phyloP scores from a whole-genome alignment of 1,284 basidiomycete species.

The Tetrapyrgos nigripes region DNA sequence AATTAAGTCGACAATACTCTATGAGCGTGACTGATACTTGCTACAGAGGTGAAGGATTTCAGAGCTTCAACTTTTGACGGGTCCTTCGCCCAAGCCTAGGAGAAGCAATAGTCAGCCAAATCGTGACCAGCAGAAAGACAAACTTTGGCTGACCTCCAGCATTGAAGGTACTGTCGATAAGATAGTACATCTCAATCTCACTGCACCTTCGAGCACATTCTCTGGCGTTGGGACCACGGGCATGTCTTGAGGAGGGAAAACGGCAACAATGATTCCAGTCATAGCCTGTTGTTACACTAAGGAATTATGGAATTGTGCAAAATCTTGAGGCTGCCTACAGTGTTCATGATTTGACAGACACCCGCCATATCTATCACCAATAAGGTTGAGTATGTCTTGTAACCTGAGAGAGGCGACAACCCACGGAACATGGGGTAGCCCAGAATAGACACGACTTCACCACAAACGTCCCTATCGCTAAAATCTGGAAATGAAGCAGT shows the following conservation, averaged over 20 bases:
- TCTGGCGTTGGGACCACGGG: constrained; percentile 19
- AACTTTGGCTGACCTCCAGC: constrained; percentile 21
- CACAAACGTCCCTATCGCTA: constrained; percentile 13
- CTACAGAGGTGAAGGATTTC: constrained; percentile 17
- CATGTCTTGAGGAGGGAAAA: constrained; percentile 12
- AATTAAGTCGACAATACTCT: neutral
- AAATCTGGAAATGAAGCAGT: constrained; percentile 5
- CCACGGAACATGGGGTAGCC: constrained; percentile 25
- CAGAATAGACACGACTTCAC: constrained; percentile 23
- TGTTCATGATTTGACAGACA: too few species aligned
- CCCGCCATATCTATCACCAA: neutral
- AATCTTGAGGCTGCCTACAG: neutral
- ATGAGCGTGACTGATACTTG: constrained; percentile 2
- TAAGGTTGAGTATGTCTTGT: constrained; percentile 13
- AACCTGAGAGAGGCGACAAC: constrained; percentile 17
- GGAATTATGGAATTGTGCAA: neutral
- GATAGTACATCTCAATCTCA: constrained; percentile 7
- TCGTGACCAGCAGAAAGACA: neutral
- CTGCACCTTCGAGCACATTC: constrained; percentile 16
- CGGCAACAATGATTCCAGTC: constrained; percentile 15
- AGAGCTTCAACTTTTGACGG: constrained; percentile 15
- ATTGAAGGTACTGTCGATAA: constrained; percentile 21
- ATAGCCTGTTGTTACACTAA: constrained; percentile 5
- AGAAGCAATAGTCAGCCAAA: neutral
- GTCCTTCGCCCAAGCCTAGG: constrained; percentile 24